Evolutionary conservation across 148 eudicot species (phyloP).

Genomic region (Arctostaphylos glauca): DNA sequence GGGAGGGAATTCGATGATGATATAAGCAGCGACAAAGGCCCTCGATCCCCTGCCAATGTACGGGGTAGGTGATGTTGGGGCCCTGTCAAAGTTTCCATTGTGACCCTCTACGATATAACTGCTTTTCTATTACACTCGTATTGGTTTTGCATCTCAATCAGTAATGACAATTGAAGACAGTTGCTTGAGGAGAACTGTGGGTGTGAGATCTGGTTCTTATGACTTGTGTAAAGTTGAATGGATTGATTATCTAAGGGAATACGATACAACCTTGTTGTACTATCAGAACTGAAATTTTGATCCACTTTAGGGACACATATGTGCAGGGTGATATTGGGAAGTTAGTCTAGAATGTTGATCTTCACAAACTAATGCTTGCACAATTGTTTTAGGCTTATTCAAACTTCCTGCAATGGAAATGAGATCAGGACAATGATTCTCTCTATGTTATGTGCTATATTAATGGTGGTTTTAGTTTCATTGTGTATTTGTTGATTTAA

Average conservation of each 20-base stretch:
- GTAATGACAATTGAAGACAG: slow-evolving; percentile 6
- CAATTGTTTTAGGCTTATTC: not conserved
- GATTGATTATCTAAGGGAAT: slow-evolving; percentile 9
- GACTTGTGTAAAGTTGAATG: slow-evolving; percentile 34
- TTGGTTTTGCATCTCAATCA: not conserved
- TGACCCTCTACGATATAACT: not conserved
- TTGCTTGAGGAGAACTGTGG: not conserved
- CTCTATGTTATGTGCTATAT: not conserved
- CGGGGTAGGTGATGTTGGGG: slow-evolving; percentile 37
- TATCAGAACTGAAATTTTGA: not conserved
- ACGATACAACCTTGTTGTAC: slow-evolving; percentile 18
- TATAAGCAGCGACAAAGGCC: slow-evolving; percentile 50
- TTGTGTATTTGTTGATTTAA: not conserved
- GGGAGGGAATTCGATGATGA: slow-evolving; percentile 68
- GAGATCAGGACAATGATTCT: not conserved
- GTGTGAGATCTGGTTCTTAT: not conserved
- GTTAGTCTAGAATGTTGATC: not conserved
- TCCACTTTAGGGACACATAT: not conserved
- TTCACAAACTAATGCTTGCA: not conserved
- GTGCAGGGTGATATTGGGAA: not conserved
- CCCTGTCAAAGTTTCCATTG: not conserved
- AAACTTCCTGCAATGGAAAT: not conserved
- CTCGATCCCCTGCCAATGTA: slow-evolving; percentile 40
- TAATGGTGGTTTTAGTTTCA: too few relatives aligned
- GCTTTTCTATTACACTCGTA: not conserved